Conservation (phyloP, 2,329 filamentous ascomycete species). For the Truncatella angustata region DNA sequence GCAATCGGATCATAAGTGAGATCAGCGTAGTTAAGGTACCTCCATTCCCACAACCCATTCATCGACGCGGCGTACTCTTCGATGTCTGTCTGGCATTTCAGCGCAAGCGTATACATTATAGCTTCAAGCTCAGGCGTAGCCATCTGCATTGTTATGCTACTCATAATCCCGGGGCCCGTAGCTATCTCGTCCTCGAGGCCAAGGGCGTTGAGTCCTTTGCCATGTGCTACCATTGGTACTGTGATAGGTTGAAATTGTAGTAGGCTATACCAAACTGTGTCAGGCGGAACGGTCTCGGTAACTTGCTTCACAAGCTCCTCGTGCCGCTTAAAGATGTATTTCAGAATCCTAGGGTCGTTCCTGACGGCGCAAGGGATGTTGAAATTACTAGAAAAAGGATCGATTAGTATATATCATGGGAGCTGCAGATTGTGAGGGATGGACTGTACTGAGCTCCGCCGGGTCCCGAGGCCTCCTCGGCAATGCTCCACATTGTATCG, state of each 20-base stretch:
- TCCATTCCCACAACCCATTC: slow-evolving; percentile 23
- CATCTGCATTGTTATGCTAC: slow-evolving; percentile 28
- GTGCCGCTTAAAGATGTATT: slow-evolving; percentile 36
- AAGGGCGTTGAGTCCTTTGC: slow-evolving; percentile 38
- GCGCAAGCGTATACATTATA: slow-evolving; percentile 28
- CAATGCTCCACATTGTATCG: too few species aligned
- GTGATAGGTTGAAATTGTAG: slow-evolving; percentile 36
- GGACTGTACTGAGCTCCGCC: slow-evolving; percentile 8
- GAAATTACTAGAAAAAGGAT: not conserved
- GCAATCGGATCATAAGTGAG: slow-evolving; percentile 27
- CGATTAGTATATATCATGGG: not conserved
- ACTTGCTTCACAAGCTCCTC: slow-evolving; percentile 32
- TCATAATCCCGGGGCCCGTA: slow-evolving; percentile 27
- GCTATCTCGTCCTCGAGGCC: slow-evolving; percentile 30
- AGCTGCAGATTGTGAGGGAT: slow-evolving; percentile 1
- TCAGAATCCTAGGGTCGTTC: slow-evolving; percentile 26
- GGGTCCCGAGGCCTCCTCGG: too few species aligned
- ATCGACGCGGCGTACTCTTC: slow-evolving; percentile 17
- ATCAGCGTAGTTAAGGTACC: slow-evolving; percentile 37
- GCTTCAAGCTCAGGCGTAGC: slow-evolving; percentile 23
- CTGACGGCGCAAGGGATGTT: slow-evolving; percentile 15
- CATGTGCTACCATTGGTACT: slow-evolving; percentile 31
- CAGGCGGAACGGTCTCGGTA: slow-evolving; percentile 20
- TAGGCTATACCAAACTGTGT: slow-evolving; percentile 30
- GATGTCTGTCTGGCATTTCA: slow-evolving; percentile 25